Evolutionary conservation across 345 rosid species (phyloP), one percentile per base, ranked within the genome.

Genomic region (Murraya paniculata): DNA sequence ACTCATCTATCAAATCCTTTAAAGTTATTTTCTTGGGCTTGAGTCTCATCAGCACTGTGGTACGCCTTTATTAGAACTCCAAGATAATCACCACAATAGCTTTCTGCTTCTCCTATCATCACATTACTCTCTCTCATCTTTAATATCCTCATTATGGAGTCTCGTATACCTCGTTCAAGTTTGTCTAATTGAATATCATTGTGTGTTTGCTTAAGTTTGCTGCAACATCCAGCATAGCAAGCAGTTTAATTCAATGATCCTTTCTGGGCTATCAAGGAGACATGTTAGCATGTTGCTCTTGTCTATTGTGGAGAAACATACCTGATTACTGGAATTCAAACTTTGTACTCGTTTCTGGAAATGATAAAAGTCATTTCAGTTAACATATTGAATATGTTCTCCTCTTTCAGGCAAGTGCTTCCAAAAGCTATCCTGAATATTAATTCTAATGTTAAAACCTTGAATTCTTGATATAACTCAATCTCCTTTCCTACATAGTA

Each of bases 381-480:
- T 48, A 86, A 39, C 89, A 77, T 78, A 8, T 77, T 72, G 22
- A 89, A 89, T 33, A 80, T 88, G 14, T 72, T 59, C 71, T 86
- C 39, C n/a, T 88, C 89, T 78, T 90, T 85, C 75, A 81, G 7
- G 25, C 86, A 86, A 68, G 82, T 88, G 74, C 89, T 84, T 19
- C 93, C 90, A 61, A 88, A 87, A 24, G 90, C 87, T 22, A 89
- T 85, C 69, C 87, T 81, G 5, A 90, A 86, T 36, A 88, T 86
- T 33, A 84, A 36, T 77, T 87, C 86, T 19, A 89, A 86, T 6
- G 88, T 86, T 38, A 90, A 79, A 1, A 84, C 4, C 57, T 66
- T 90, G 38, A 86, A 76, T 72, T 90, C 89, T 53, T 64, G 28
- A 60, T 30, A 77, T 16, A 84, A 86, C 9, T 90, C 86, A 3